Evolutionary conservation across 768 basidiomycete species (phyloP), one percentile per base, ranked within the genome.

Genomic region (Crepidotus variabilis): DNA sequence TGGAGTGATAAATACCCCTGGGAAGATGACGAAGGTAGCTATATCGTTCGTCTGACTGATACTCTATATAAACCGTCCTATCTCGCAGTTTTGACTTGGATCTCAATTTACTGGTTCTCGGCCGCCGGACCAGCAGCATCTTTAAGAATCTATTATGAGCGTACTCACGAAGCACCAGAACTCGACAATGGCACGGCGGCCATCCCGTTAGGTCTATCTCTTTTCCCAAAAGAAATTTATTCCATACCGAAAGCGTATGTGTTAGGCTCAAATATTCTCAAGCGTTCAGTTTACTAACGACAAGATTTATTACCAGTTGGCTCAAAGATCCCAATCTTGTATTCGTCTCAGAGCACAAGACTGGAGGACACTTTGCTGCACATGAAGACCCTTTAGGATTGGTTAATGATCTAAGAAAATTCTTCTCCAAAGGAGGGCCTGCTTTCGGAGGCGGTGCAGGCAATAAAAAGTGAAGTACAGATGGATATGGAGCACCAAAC

Each of bases 31-130:
- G 81, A 83, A 67, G 72, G 82, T 75, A 45, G 6, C n/a, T 8
- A 33, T 34, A 13, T 22, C 14, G 10, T 0, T 49, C n/a, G 21
- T 47, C n/a, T n/a, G 11, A 33, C 39, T 7, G 20, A 18, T 23
- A n/a, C 13, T 16, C 16, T 16, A 18, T 32, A 9, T n/a, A n/a
- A 51, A 11, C 14, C 35, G 21, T 6, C 35, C n/a, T 11, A 10
- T 22, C 11, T 18, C 4, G n/a, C 56, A 83, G 82, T 83, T 1
- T 57, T 84, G 28, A 81, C 79, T 0, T 84, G 82, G 82, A 62
- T 82, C 9, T 82, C 80, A 2, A 70, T 82, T 11, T 82, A 78
- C 62, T 78, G 73, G 73, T 82, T 84, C 68, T 83, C 83, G 5
- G 72, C 75, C 9, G 74, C 77, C 0, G 82, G 84, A 0, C 83